Base-by-base conservation (phyloP, 2,329 filamentous ascomycete genomes). In the Monosporascus sp. region DNA sequence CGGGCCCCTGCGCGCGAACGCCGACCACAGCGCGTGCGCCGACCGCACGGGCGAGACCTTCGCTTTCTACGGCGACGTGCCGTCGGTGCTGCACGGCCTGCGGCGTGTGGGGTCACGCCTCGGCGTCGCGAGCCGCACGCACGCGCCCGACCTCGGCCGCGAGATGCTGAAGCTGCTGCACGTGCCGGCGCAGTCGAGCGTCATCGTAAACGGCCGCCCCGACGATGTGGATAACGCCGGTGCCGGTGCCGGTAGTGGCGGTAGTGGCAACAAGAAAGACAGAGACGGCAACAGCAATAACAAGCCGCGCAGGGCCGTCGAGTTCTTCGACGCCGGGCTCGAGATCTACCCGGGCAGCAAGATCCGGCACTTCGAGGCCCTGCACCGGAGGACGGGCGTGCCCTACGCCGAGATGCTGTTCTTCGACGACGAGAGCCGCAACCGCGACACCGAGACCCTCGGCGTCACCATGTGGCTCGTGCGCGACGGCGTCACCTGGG, bases 351-450 rank as follows among this genome's bases (percentile, higher is more conserved):
- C 92, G 0, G 84, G 84, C 1, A 86, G 77, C 66, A 97, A 97
- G 78, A 86, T 87, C n/a, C 81, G 83, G 57, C 93, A 97, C 71
- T 95, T 97, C 63, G 79, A 85, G 63, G 76, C 81, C 5, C 75
- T 97, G 60, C 81, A 87, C 9, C 81, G 85, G 67, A 78, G 83
- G 52, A 91, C 87, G 15, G 84, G 84, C 1, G 70, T 97, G 3
- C 73, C 75, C 6, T 96, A 83, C 64, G 81, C 87, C 58, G 90
- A 97, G 47, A 96, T 97, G 86, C 69, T 97, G 36, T 97, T 97
- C 70, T 97, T 97, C 60, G 93, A 97, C 62, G 93, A 97, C 62
- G 93, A 97, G 79, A 78, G 79, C 50, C 75, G 93, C 55, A 97
- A 97, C 66, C 78, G 83, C 53, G 91, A 97, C 66, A 93, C 96